phyloP scores from a whole-genome alignment of 495 filamentous ascomycete species.

The Neurospora tetraspora region DNA sequence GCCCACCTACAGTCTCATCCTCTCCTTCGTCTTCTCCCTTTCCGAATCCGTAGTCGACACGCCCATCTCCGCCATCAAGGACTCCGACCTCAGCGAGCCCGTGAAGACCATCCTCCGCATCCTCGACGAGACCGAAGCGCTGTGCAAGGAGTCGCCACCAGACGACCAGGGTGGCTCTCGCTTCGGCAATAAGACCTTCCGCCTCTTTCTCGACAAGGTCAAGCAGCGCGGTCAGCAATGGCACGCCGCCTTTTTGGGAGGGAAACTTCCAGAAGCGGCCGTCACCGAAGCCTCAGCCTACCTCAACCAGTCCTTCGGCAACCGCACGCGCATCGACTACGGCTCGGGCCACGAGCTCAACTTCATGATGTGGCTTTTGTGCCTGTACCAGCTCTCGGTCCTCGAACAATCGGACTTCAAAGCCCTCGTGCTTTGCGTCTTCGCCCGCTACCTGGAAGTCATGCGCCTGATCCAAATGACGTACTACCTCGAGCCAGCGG shows the following conservation, averaged over 20 bases:
- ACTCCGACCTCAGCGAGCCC: conserved; percentile 41
- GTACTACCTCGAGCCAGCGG: conserved; percentile 93
- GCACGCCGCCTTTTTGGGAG: conserved; percentile 43
- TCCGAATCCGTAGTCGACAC: conserved; percentile 71
- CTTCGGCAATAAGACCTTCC: conserved; percentile 91
- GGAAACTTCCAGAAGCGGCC: conserved; percentile 30
- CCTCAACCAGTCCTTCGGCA: conserved; percentile 74
- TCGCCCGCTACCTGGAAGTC: conserved; percentile 68
- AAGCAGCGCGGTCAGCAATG: conserved; percentile 42
- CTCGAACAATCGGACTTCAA: conserved; percentile 56
- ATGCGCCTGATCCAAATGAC: conserved; percentile 75
- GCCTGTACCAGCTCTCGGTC: conserved; percentile 69
- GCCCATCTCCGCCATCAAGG: conserved; percentile 55
- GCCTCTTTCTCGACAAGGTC: conserved; percentile 67
- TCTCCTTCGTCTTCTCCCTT: conserved; percentile 77
- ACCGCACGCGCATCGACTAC: conserved; percentile 85
- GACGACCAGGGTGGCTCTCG: conserved; percentile 77
- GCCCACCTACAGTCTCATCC: conserved; percentile 63
- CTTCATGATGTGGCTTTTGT: conserved; percentile 89
- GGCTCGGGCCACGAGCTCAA: conserved; percentile 96
- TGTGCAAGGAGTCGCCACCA: conserved; percentile 60
- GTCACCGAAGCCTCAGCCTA: conserved; percentile 68
- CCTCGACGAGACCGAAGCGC: conserved; percentile 53
- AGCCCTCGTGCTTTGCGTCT: conserved; percentile 62
- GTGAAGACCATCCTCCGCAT: conserved; percentile 59